A percentile compares a stretch with the other conserved stretches of the same genome.
These are phyloP conservation scores for Penicillium sp. DNA, from an alignment of 2,329 filamentous ascomycete species.

Conservation along the genomic window DNA sequence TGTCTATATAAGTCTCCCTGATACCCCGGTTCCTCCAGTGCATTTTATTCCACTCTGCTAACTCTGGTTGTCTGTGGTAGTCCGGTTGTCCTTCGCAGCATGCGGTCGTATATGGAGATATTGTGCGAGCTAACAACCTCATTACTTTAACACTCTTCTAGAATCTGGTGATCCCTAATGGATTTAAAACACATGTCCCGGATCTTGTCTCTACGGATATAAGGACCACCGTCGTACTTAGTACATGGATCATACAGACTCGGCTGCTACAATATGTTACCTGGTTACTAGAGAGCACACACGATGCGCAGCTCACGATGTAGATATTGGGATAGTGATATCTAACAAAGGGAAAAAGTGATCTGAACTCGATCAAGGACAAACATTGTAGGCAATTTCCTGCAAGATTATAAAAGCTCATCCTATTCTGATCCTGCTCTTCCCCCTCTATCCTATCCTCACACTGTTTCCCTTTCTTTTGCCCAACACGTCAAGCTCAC, in stretches of 20 bases:
- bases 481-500: neutral
- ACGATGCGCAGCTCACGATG: neutral
- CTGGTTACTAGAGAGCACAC: neutral
- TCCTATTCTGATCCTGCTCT: neutral
- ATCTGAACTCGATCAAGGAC: neutral
- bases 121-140: neutral
- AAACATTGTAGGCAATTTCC: conserved; percentile 1
- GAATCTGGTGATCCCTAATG: neutral
- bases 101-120: neutral
- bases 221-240: neutral
- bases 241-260: neutral
- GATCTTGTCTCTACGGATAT: neutral
- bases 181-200: neutral
- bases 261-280: neutral
- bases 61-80: neutral
- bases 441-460: conserved; percentile 1
- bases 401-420: conserved; percentile 2
- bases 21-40: neutral
- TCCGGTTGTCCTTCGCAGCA: neutral
- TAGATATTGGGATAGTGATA: neutral
- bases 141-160: neutral
- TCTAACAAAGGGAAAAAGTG: neutral
- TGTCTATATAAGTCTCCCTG: neutral
- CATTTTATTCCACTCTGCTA: neutral
- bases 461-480: neutral